Conservation (phyloP, 495 filamentous ascomycete species). For the Aspergillus olivimuriae region DNA sequence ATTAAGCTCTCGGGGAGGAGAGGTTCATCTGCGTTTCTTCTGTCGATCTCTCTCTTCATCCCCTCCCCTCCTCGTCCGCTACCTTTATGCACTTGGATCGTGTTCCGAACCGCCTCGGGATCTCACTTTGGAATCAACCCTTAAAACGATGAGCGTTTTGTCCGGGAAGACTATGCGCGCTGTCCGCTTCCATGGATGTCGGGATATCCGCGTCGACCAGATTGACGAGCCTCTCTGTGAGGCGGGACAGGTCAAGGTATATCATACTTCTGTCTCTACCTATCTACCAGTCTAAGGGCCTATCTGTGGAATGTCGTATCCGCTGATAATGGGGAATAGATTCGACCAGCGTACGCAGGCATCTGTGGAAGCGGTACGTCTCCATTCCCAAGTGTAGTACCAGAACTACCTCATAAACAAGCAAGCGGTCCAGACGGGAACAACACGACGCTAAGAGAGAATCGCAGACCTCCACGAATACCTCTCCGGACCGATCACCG, state of each 20-base stretch:
- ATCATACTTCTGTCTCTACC: too few species aligned
- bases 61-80: neutral
- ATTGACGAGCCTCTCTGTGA: constrained; percentile 35
- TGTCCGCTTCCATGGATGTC: constrained; percentile 34
- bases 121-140: too few species aligned
- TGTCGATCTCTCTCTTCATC: too few species aligned
- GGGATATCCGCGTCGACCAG: constrained; percentile 36
- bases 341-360: constrained; percentile 29
- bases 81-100: too few species aligned
- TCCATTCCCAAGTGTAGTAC: too few species aligned
- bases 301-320: too few species aligned
- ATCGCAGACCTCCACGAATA: constrained; percentile 29
- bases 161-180: constrained; percentile 31
- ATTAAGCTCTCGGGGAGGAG: neutral
- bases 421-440: neutral
- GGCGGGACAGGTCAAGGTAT: constrained; percentile 36
- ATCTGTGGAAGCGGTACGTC: constrained; percentile 31
- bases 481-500: constrained; percentile 46
- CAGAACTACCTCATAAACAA: too few species aligned
- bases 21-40: neutral
- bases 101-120: too few species aligned
- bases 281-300: too few species aligned
- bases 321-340: too few species aligned
- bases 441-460: neutral
- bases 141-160: neutral